Base-by-base conservation (phyloP, 2,329 filamentous ascomycete species). In the Stagonosporopsis chrysanthemi region DNA sequence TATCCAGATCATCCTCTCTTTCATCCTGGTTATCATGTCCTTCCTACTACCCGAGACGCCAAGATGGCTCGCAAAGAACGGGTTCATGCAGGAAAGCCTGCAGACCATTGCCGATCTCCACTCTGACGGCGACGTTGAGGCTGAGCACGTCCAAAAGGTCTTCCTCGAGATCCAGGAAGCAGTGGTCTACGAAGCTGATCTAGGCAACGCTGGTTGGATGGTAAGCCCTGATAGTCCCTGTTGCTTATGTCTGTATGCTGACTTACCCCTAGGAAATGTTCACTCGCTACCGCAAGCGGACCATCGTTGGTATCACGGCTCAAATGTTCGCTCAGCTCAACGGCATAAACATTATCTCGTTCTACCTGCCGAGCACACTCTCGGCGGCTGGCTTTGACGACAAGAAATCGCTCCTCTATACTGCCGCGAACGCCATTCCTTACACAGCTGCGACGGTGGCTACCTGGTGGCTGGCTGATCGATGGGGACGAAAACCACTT, bases 341-440 rank as follows among this genome's bases (percentile, higher is more conserved):
- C 61, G 77, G 77, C 23, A 78, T 78, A 64, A 79, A 78, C 62
- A 74, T 79, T 62, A 78, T 78, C 55, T 78, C 77, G 4, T 79
- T 78, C 60, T 79, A 79, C 47, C 73, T 79, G 14, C 76, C 76
- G 1, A 74, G 67, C 19, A 74, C 75, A 0, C 69, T 78, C 2
- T 58, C 74, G 11, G 53, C 68, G 7, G 75, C 76, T n/a, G 76
- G 76, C 0, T 77, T 77, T 52, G 69, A 73, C 61, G 63, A 77
- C 12, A 58, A 68, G 24, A 75, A 76, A 50, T 78, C 77, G 0
- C 69, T 79, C 1, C 69, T 80, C 17, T 78, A 73, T 62, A 78
- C 77, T 1, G 77, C 72, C 14, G 77, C 75, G 1, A 79, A 79
- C 46, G 70, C 77, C 0, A 43, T 79, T 31, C 76, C 75, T 2